These are phyloP conservation scores for Chalciporus sphaerocephalus DNA, from an alignment of 768 basidiomycete genomes.

Conservation along the genomic window DNA sequence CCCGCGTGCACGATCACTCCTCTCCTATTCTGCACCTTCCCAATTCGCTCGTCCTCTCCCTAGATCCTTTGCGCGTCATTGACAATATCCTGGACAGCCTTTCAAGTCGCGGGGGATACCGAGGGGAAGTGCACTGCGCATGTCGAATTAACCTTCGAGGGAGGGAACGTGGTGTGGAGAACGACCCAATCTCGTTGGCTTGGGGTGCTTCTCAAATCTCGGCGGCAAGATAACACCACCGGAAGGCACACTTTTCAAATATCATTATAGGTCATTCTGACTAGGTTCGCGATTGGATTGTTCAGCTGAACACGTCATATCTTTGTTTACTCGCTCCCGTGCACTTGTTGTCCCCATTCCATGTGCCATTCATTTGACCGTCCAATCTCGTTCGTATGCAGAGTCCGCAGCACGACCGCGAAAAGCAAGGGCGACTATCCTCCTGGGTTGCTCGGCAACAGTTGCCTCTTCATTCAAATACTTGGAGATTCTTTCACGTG, in stretches of 20 bases:
- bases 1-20: neutral
- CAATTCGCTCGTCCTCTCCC: constrained; percentile 15
- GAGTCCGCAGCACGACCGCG: neutral
- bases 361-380: constrained; percentile 22
- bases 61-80: constrained; percentile 5
- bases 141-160: constrained; percentile 27
- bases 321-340: constrained; percentile 13
- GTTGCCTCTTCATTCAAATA: neutral
- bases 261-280: neutral
- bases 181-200: constrained; percentile 7
- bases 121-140: constrained; percentile 2
- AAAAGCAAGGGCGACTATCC: neutral
- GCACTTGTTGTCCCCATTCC: constrained; percentile 12
- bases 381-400: constrained; percentile 3
- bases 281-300: constrained; percentile 6
- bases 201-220: constrained; percentile 2
- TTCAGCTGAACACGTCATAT: constrained; percentile 15
- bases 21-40: constrained; percentile 18
- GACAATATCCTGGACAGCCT: constrained; percentile 14
- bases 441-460: neutral
- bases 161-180: constrained; percentile 32
- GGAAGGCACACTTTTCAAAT: constrained; percentile 23
- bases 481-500: neutral
- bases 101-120: constrained; percentile 22
- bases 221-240: constrained; percentile 20